A percentile compares a stretch with the other conserved stretches of the same genome.
phyloP scores from a whole-genome alignment of 257 asterid genomes.

The Lycium barbarum region DNA sequence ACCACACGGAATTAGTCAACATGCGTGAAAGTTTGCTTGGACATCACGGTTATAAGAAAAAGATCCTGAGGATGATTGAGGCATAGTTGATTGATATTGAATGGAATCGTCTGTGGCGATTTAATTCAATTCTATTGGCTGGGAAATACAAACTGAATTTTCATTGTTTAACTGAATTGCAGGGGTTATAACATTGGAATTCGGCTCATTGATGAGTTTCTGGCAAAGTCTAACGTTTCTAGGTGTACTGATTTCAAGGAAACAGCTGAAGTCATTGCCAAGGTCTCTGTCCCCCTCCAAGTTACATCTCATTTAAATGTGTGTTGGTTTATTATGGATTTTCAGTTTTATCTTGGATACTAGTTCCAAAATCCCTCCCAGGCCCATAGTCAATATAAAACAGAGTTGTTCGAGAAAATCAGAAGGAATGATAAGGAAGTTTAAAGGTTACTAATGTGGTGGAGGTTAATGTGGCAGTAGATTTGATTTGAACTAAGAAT shows the following conservation, averaged over 20 bases:
- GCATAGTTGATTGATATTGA: neutral
- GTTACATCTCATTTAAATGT: neutral
- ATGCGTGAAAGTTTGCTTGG: too few relatives aligned
- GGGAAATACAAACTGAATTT: neutral
- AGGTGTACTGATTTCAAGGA: slow-evolving; percentile 94
- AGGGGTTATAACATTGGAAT: slow-evolving; percentile 96
- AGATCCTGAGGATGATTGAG: neutral
- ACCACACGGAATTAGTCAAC: too few relatives aligned
- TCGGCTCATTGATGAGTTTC: slow-evolving; percentile 87
- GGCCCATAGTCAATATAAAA: neutral
- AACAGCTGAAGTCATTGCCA: slow-evolving; percentile 97
- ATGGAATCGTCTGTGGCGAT: slow-evolving; percentile 12
- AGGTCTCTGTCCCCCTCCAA: slow-evolving; percentile 50
- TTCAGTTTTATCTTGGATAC: neutral
- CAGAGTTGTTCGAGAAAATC: neutral
- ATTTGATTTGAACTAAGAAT: neutral
- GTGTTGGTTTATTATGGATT: neutral
- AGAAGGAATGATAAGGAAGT: neutral
- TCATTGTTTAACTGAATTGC: slow-evolving; percentile 33
- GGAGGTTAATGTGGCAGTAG: neutral
- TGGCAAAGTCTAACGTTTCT: slow-evolving; percentile 87
- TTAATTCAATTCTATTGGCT: neutral
- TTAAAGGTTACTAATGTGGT: neutral
- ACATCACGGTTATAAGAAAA: too few relatives aligned
- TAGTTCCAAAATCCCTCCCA: neutral